Evolutionary conservation across 2,329 filamentous ascomycete genomes (phyloP).

Genomic region (Ophiosphaerella herpotricha): DNA sequence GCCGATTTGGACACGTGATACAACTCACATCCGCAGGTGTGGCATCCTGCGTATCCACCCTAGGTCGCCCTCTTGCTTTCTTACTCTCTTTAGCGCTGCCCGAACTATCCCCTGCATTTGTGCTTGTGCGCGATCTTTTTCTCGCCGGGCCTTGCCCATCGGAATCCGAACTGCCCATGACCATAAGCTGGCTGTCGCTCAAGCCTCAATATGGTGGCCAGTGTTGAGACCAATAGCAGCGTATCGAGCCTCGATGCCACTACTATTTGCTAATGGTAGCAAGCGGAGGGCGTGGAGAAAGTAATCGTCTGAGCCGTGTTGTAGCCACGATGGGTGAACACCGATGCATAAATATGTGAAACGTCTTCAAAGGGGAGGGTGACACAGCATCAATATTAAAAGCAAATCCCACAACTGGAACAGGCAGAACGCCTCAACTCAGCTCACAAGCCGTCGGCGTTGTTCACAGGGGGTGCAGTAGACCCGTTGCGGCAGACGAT

Average conservation of each 20-base stretch:
- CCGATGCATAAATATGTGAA: background rate
- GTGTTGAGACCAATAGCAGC: background rate
- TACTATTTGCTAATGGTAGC: background rate
- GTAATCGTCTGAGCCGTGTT: background rate
- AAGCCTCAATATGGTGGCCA: background rate
- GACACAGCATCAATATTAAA: constrained; percentile 2
- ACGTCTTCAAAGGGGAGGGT: background rate
- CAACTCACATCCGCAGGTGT: constrained; percentile 75
- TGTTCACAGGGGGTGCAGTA: background rate
- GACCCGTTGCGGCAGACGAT: constrained; percentile 6
- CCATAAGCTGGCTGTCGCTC: background rate
- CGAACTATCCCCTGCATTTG: constrained; percentile 30
- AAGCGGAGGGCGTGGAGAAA: background rate
- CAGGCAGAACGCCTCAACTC: background rate
- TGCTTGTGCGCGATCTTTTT: constrained; percentile 39
- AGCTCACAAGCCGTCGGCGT: background rate
- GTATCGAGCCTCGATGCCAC: no score
- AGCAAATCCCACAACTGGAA: background rate
- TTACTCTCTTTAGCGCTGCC: constrained; percentile 40
- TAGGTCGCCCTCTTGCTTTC: constrained; percentile 72
- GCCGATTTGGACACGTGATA: background rate
- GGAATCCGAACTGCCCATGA: constrained; percentile 39
- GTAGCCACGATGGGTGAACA: no score
- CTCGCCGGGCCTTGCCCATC: constrained; percentile 33
- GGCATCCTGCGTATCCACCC: constrained; percentile 76